phyloP scores from a whole-genome alignment of 2,329 filamentous ascomycete genomes.

The Corynespora cassiicola region DNA sequence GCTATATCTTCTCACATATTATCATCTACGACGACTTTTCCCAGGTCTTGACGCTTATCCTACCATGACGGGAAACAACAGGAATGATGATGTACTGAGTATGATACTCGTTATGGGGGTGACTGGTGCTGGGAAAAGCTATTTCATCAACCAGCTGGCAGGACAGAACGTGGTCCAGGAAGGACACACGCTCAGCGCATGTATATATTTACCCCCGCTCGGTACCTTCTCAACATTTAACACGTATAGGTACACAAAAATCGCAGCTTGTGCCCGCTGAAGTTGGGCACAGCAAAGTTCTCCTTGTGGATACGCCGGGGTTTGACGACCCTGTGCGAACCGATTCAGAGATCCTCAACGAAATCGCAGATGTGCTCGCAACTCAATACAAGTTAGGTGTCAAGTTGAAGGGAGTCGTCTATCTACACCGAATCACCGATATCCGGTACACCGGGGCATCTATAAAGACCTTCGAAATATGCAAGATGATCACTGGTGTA shows the following conservation, averaged over 20 bases:
- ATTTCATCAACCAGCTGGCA: slow-evolving; percentile 33
- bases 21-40: slow-evolving; percentile 18
- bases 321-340: slow-evolving; percentile 37
- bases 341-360: slow-evolving; percentile 36
- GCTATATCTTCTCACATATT: too few species aligned
- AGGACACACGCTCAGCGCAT: too few species aligned
- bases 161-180: slow-evolving; percentile 11
- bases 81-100: too few species aligned
- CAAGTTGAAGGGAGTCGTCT: slow-evolving; percentile 38
- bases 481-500: slow-evolving; percentile 27
- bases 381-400: slow-evolving; percentile 28
- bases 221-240: not conserved
- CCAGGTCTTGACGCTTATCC: slow-evolving; percentile 4
- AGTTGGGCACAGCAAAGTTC: slow-evolving; percentile 18
- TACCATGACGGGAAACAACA: slow-evolving; percentile 28
- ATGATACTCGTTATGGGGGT: slow-evolving; percentile 39
- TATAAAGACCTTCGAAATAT: slow-evolving; percentile 16
- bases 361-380: slow-evolving; percentile 30
- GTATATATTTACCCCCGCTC: slow-evolving; percentile 7
- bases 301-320: slow-evolving; percentile 45
- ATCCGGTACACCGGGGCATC: slow-evolving; percentile 13
- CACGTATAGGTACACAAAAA: slow-evolving; percentile 6
- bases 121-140: slow-evolving; percentile 37
- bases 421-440: slow-evolving; percentile 41
- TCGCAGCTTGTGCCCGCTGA: slow-evolving; percentile 14